These are phyloP conservation scores for Teratosphaeria destructans DNA, from an alignment of 2,329 filamentous ascomycete genomes.

Conservation along the genomic window DNA sequence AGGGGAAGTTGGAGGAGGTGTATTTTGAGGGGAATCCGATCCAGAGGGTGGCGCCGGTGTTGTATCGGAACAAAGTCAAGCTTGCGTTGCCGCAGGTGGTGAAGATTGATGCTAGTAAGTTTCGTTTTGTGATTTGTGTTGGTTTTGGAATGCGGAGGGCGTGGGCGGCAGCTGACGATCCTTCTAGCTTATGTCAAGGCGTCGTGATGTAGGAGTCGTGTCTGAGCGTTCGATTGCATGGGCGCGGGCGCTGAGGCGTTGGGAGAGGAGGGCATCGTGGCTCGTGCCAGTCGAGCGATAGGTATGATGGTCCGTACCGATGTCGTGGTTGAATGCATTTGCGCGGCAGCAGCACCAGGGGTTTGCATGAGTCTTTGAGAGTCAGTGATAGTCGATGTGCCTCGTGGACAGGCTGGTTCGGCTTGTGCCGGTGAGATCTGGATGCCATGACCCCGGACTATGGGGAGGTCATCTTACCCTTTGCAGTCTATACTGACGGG, in stretches of 20 bases:
- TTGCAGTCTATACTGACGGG: too few relatives aligned
- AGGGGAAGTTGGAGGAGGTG: slow-evolving; percentile 72
- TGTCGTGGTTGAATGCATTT: not conserved
- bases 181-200: not conserved
- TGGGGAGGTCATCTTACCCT: too few relatives aligned
- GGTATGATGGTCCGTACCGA: not conserved
- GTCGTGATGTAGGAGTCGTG: not conserved
- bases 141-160: not conserved
- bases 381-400: too few relatives aligned
- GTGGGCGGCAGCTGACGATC: not conserved
- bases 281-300: not conserved
- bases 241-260: not conserved
- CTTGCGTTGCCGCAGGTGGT: slow-evolving; percentile 76
- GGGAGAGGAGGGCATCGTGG: not conserved
- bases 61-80: slow-evolving; percentile 90
- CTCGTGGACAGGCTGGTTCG: too few relatives aligned
- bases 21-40: slow-evolving; percentile 95
- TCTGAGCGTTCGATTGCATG: not conserved
- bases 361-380: too few relatives aligned
- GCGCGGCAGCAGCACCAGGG: too few relatives aligned
- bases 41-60: slow-evolving; percentile 64
- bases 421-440: too few relatives aligned
- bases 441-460: too few relatives aligned
- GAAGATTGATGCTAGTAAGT: slow-evolving; percentile 97
- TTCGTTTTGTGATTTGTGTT: not conserved